Base-by-base conservation (phyloP, 2,329 filamentous ascomycete genomes). In the Calycina herbarum region DNA sequence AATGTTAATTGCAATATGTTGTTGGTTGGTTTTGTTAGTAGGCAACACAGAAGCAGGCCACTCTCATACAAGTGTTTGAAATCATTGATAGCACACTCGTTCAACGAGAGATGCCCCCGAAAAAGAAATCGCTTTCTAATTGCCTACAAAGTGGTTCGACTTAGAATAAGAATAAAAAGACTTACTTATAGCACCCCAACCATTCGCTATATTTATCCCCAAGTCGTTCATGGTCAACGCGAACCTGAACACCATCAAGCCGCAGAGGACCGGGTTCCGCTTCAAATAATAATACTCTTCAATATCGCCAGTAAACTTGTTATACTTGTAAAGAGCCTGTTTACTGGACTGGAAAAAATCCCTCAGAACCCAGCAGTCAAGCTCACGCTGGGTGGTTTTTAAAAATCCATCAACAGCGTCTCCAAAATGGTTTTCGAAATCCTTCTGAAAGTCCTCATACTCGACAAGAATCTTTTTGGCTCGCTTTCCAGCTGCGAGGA, bases 191-290 rank as follows among this genome's bases (percentile, higher is more conserved):
- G 61, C 60, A 2, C 66, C 66, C 60, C 57, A 66, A 35, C 61
- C 29, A 45, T 68, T 66, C 15, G 62, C 54, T 1, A 59, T 61
- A 2, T 3, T 10, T 1, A 69, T 38, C 2, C 66, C 64, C 45
- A 66, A 11, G 31, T 69, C 65, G 35, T 70, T 66, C 58, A 68
- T 61, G 6, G 58, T 63, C 13, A 71, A 56, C 15, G 67, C 66
- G 42, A 61, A 64, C 17, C 62, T 59, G 27, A 70, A 68, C n/a
- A 58, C 57, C 64, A 67, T 66, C 13, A 68, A 57, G 5, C 68
- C 69, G 45, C 65, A 69, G 20, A 67, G 51, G 8, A 70, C 17
- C 6, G 69, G 68, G 35, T 68, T 64, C n/a, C 64, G 54, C 5
- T 63, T 62, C n/a, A 67, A 59, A 45, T 69, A 68, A 38, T 59